Percentiles rank a stretch among this genome's conserved stretches.
Evolutionary conservation across 257 asterid genomes (phyloP).

Genomic region (Misopates orontium): DNA sequence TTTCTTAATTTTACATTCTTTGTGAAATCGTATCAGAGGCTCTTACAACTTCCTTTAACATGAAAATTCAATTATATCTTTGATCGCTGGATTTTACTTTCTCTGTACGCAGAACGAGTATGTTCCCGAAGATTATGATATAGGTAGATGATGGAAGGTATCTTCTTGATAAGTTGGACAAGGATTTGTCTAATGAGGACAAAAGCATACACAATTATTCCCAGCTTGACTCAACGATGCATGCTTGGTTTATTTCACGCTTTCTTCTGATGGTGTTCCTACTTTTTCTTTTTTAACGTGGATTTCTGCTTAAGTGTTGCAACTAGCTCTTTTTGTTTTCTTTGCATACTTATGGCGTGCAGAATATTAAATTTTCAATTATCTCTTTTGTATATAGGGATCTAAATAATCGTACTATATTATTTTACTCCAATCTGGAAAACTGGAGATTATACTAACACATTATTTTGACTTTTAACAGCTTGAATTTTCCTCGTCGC

Average conservation of each 20-base stretch:
- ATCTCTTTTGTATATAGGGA: conserved; percentile 4
- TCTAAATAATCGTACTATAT: neutral
- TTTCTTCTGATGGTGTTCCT: neutral
- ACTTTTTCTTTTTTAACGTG: neutral
- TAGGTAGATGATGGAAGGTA: neutral
- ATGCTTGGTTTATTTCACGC: neutral
- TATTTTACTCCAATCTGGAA: neutral
- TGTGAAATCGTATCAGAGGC: neutral
- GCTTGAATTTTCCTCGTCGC: conserved; percentile 38
- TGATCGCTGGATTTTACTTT: too few relatives aligned
- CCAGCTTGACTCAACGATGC: neutral
- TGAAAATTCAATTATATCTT: too few relatives aligned
- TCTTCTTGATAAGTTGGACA: neutral
- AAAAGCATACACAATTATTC: neutral
- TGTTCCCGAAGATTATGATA: too few relatives aligned
- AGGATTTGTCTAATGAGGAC: neutral
- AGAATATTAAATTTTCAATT: too few relatives aligned
- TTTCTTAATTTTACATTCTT: conserved; percentile 2
- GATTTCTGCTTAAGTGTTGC: neutral
- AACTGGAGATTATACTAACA: conserved; percentile 8
- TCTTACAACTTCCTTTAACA: conserved; percentile 1
- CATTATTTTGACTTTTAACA: conserved; percentile 36
- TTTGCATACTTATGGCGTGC: too few relatives aligned
- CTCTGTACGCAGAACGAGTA: too few relatives aligned
- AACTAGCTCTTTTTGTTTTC: neutral